These are phyloP conservation scores for Coprinellus micaceus DNA, from an alignment of 768 basidiomycete species.

Conservation along the genomic window DNA sequence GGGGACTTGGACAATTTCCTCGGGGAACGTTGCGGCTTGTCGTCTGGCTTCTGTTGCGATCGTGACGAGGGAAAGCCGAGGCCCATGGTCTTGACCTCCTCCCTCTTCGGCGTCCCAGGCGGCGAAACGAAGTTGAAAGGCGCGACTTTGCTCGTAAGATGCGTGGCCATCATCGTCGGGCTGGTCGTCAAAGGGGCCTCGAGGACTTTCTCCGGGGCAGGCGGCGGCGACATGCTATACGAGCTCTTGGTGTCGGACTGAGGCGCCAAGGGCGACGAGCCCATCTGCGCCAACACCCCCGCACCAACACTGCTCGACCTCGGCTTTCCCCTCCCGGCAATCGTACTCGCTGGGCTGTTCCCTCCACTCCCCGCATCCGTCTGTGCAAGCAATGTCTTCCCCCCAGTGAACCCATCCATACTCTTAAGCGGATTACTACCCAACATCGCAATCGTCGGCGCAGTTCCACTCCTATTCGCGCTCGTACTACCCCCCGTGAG, in stretches of 20 bases:
- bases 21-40: too few species aligned
- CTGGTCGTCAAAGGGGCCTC: slow-evolving; percentile 22
- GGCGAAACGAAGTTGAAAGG: slow-evolving; percentile 36
- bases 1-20: too few species aligned
- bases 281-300: slow-evolving; percentile 2
- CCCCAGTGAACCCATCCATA: slow-evolving; percentile 36
- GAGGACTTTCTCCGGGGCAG: neutral
- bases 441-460: slow-evolving; percentile 1
- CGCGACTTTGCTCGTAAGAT: slow-evolving; percentile 26
- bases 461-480: slow-evolving; percentile 17
- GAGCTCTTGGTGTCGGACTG: too few species aligned
- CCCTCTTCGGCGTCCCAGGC: slow-evolving; percentile 30
- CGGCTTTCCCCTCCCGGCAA: too few species aligned
- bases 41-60: too few species aligned
- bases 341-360: too few species aligned
- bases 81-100: slow-evolving; percentile 12
- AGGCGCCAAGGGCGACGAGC: neutral
- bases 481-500: slow-evolving; percentile 25
- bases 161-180: slow-evolving; percentile 3
- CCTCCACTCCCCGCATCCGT: too few species aligned
- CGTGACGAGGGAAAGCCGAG: too few species aligned
- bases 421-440: slow-evolving; percentile 10
- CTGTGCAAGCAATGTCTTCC: slow-evolving; percentile 27
- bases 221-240: too few species aligned
- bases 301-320: neutral